Base-by-base conservation (phyloP, 495 filamentous ascomycete species). In the Xylaria grammica region DNA sequence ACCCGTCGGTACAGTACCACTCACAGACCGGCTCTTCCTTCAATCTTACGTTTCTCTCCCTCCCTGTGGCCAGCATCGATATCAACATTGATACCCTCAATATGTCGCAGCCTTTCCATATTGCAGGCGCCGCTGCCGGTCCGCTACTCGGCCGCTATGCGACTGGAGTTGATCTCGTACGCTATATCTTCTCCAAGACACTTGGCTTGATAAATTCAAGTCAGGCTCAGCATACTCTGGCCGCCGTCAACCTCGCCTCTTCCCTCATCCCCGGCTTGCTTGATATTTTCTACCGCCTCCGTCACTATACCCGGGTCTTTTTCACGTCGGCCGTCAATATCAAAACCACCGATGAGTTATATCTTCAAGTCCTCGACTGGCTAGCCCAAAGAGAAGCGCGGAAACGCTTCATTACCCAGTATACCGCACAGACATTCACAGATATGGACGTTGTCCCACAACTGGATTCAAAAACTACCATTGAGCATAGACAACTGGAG, bases 341-440 rank as follows among this genome's bases (percentile, higher is more conserved):
- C 48, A 62, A 62, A 1, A 68, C 71, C 19, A 65, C 65, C 34
- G 75, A 78, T 46, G 68, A 71, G 0, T 66, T 78, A 24, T 76
- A 76, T 55, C 66, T 69, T 24, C 70, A 76, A 45, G 68, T 78
- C 3, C 65, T 76, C 59, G 75, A 76, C 65, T 78, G 74, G 74
- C 63, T 78, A 19, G 69, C 67, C 40, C 60, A 69, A 22, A 19
- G 48, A 34, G 20, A 62, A 44, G 40, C 59, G 4, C 32, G 27
- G 19, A 45, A 48, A 10, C 24, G 29, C 26, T 53, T 62, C 59
- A 24, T 62, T 52, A 67, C 72, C 50, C 69, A 74, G 10, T 71
- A 75, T 17, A 30, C 40, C 20, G 68, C 61, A 9, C 62, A 66
- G 11, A 68, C 67, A 46, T 60, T 69, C 4, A 71, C 72, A n/a